Evolutionary conservation across 2,329 filamentous ascomycete species (phyloP).

Genomic region (Thelonectria rubi): DNA sequence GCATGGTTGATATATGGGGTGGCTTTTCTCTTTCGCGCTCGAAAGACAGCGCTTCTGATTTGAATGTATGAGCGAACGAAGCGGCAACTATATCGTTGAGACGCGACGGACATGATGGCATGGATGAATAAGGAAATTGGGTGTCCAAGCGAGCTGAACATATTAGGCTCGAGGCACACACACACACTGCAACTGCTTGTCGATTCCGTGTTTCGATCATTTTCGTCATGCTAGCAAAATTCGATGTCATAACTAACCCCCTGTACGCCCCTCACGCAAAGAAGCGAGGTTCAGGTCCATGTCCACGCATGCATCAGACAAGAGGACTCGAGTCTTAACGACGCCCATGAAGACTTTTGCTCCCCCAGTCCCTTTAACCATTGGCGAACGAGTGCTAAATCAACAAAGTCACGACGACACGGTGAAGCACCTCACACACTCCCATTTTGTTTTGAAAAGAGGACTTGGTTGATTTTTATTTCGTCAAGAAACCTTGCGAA

Average conservation of each 20-base stretch:
- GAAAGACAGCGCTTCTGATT: neutral
- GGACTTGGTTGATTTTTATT: slow-evolving; percentile 49
- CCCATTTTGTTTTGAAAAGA: slow-evolving; percentile 30
- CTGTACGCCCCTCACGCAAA: neutral
- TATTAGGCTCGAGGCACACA: neutral
- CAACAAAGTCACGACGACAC: slow-evolving; percentile 18
- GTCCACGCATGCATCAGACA: slow-evolving; percentile 19
- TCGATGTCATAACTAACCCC: neutral
- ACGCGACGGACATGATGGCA: neutral
- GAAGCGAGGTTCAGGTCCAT: slow-evolving; percentile 1
- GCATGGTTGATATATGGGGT: neutral
- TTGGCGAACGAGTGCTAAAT: neutral
- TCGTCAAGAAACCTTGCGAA: slow-evolving; percentile 50
- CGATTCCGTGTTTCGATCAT: neutral
- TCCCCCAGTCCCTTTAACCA: slow-evolving; percentile 4
- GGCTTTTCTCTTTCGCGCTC: neutral
- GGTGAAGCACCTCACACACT: slow-evolving; percentile 8
- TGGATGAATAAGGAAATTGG: neutral
- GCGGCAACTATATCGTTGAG: neutral
- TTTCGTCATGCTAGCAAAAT: neutral
- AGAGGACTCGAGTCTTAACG: slow-evolving; percentile 10
- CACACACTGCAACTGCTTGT: neutral
- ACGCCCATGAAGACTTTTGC: slow-evolving; percentile 9
- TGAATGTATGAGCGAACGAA: neutral
- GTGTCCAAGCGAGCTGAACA: neutral